These are phyloP conservation scores for Kwoniella sp. DNA, from an alignment of 768 basidiomycete genomes.

Conservation along the genomic window DNA sequence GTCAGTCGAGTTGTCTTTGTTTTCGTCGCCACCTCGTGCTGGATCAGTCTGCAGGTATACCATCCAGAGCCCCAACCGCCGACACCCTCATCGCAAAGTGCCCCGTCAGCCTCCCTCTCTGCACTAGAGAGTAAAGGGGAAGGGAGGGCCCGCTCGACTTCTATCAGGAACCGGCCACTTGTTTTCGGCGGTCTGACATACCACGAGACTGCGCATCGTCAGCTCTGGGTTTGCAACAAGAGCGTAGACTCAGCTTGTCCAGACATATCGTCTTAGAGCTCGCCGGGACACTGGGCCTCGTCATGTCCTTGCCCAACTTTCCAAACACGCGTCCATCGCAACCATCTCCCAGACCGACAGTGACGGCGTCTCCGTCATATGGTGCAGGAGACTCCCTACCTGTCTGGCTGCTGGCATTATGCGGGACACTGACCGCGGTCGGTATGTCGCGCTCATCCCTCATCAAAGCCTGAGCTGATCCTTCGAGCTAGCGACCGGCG, in stretches of 20 bases:
- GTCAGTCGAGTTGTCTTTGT: too few species aligned
- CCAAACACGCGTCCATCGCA: slow-evolving; percentile 6
- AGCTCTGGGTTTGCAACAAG: too few species aligned
- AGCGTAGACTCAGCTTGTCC: background rate
- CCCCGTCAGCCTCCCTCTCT: too few species aligned
- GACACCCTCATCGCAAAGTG: too few species aligned
- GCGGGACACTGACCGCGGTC: slow-evolving; percentile 44
- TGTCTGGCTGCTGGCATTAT: slow-evolving; percentile 44
- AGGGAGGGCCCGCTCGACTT: too few species aligned
- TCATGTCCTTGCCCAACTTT: slow-evolving; percentile 40
- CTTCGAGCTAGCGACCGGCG: slow-evolving; percentile 32
- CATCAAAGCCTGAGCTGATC: background rate
- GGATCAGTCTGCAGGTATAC: too few species aligned
- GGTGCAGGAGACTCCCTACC: slow-evolving; percentile 45
- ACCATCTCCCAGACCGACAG: slow-evolving; percentile 16
- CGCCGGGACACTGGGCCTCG: background rate
- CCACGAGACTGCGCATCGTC: background rate
- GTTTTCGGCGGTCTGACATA: background rate
- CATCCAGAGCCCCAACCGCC: too few species aligned
- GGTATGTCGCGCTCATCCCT: too few species aligned
- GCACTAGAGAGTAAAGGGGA: too few species aligned
- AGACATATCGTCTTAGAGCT: slow-evolving; percentile 22
- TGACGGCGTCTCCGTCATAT: slow-evolving; percentile 14
- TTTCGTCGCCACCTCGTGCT: too few species aligned
- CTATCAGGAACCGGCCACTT: background rate